These are phyloP conservation scores for Eutypella sp. DNA, from an alignment of 2,329 filamentous ascomycete species.

Conservation along the genomic window DNA sequence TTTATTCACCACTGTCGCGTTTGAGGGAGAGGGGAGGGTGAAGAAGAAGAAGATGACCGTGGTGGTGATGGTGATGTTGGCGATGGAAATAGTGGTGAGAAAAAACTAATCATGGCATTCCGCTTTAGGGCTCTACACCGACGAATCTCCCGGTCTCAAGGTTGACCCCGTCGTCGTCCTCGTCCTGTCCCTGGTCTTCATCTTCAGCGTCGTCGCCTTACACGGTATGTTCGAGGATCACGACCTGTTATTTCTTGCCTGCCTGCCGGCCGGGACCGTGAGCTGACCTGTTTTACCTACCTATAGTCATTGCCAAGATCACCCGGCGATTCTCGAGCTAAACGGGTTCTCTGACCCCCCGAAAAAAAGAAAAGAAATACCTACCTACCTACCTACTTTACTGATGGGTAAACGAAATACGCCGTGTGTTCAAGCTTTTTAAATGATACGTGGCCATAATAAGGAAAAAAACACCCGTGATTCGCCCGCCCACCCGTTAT, in stretches of 20 bases:
- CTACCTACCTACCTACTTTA: no score
- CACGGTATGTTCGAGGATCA: conserved; percentile 70
- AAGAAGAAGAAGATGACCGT: conserved; percentile 8
- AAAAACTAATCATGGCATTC: not conserved
- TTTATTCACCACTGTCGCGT: not conserved
- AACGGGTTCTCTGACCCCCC: conserved; percentile 13
- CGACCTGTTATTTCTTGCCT: not conserved
- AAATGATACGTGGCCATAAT: no score
- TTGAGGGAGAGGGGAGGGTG: not conserved
- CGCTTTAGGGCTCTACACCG: conserved; percentile 81
- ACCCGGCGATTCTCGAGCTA: conserved; percentile 79
- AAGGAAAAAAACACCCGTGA: no score
- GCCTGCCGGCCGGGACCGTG: no score
- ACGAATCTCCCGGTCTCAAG: conserved; percentile 95
- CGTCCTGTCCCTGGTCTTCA: conserved; percentile 94
- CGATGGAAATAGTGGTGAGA: not conserved
- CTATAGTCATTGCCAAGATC: conserved; percentile 86
- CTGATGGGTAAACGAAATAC: no score
- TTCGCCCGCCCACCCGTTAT: no score
- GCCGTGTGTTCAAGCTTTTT: no score
- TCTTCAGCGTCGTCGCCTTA: conserved; percentile 95
- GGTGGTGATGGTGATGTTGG: not conserved
- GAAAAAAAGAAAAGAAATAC: no score
- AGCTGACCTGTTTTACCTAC: not conserved
- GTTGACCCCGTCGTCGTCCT: conserved; percentile 97